phyloP scores from a whole-genome alignment of 345 rosid species.

The Sapria himalayana region DNA sequence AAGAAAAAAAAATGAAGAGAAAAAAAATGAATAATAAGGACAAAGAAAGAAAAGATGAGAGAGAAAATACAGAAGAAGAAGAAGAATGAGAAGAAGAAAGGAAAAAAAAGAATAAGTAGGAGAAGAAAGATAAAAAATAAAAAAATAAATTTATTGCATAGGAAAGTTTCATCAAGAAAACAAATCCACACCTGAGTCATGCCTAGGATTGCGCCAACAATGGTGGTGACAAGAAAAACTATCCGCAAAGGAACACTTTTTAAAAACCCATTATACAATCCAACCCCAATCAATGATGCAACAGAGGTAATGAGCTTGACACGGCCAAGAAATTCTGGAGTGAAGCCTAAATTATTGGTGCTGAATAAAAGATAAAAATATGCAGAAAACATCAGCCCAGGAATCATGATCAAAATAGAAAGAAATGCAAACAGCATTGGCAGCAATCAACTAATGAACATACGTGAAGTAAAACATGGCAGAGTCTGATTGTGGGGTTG shows the following conservation, averaged over 20 bases:
- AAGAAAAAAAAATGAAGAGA: too few relatives aligned
- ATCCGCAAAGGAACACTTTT: conserved; percentile 59
- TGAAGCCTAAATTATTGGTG: conserved; percentile 86
- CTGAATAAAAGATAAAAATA: conserved; percentile 19
- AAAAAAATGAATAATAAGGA: too few relatives aligned
- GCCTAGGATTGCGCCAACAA: conserved; percentile 65
- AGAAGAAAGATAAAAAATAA: too few relatives aligned
- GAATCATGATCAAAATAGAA: conserved; percentile 2
- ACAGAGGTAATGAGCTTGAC: conserved; percentile 75
- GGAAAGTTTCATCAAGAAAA: neutral
- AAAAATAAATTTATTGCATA: neutral
- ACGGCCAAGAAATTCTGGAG: conserved; percentile 89
- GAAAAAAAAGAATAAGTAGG: too few relatives aligned
- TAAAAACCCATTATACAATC: conserved; percentile 77
- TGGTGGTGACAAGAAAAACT: conserved; percentile 59
- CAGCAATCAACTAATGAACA: conserved; percentile 8
- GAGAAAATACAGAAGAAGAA: too few relatives aligned
- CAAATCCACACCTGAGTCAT: conserved; percentile 63
- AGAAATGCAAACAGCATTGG: neutral
- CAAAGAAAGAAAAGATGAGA: too few relatives aligned
- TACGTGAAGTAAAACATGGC: conserved; percentile 98
- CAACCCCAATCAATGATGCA: conserved; percentile 83
- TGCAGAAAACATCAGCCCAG: conserved; percentile 3
- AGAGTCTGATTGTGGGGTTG: conserved; percentile 95
- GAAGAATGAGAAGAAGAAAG: too few relatives aligned